Evolutionary conservation across 345 rosid species (phyloP).

Genomic region (Cardamine resedifolia): DNA sequence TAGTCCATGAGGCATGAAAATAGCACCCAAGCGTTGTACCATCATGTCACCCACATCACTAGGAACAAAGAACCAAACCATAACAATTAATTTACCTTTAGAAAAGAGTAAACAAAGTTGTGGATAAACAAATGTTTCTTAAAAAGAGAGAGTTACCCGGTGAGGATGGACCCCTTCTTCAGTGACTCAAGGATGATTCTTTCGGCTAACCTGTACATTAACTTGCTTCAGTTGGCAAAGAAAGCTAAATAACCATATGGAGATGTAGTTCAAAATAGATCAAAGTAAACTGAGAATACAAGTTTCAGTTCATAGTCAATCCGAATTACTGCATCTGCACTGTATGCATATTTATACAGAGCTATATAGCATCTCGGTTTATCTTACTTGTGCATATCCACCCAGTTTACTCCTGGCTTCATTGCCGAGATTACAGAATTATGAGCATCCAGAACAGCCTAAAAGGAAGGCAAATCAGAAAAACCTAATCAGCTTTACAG

Average conservation of each 20-base stretch:
- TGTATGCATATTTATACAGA: not conserved
- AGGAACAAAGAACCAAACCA: conserved; percentile 14
- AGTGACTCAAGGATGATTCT: conserved; percentile 68
- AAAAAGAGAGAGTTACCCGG: conserved; percentile 54
- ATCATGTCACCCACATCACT: conserved; percentile 83
- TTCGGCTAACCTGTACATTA: conserved; percentile 72
- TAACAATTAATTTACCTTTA: not conserved
- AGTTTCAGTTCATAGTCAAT: conserved; percentile 6
- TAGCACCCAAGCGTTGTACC: conserved; percentile 74
- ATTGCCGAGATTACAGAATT: conserved; percentile 74
- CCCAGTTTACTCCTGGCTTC: conserved; percentile 90
- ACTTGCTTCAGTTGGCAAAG: conserved; percentile 23
- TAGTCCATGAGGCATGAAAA: conserved; percentile 95
- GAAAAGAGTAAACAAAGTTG: conserved; percentile 4
- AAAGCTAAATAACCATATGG: conserved; percentile 13
- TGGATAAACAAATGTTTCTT: not conserved
- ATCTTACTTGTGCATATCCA: conserved; percentile 91
- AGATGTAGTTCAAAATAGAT: not conserved
- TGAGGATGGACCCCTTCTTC: conserved; percentile 57
- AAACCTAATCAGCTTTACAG: not conserved
- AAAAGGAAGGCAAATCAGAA: conserved; percentile 26
- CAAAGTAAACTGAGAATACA: not conserved
- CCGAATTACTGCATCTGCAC: conserved; percentile 8
- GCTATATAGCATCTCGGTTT: not conserved
- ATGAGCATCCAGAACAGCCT: conserved; percentile 91